Conservation (phyloP, 208 protist species). For the Angomonas desouzai region DNA sequence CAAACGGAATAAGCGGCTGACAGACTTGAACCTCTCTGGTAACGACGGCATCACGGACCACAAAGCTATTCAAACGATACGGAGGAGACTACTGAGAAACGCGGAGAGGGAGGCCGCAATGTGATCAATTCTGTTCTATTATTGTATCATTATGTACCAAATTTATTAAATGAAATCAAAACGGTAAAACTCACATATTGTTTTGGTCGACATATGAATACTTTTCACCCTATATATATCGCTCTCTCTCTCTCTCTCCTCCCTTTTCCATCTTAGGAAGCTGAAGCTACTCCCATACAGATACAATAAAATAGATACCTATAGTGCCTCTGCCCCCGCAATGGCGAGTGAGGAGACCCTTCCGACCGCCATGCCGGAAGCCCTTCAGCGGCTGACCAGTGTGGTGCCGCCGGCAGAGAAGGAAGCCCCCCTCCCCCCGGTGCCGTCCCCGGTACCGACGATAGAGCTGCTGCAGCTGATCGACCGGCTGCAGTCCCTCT, state of each 20-base stretch:
- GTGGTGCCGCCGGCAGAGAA: neutral
- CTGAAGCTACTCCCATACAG: too few species aligned
- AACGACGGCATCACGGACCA: slow-evolving; percentile 21
- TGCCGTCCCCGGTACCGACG: slow-evolving; percentile 20
- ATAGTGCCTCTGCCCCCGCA: too few species aligned
- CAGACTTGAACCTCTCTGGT: slow-evolving; percentile 26
- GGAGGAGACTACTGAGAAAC: slow-evolving; percentile 31
- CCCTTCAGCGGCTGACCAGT: slow-evolving; percentile 1
- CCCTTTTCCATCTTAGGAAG: too few species aligned
- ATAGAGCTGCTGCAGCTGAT: slow-evolving; percentile 30
- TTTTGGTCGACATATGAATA: too few species aligned
- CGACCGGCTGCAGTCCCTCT: slow-evolving; percentile 25
- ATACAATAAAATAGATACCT: too few species aligned
- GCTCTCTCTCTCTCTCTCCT: too few species aligned
- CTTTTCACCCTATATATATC: too few species aligned
- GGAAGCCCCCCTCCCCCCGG: neutral
- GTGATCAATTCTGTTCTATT: too few species aligned
- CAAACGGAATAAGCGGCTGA: slow-evolving; percentile 37
- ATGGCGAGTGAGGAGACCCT: neutral
- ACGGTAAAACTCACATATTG: too few species aligned
- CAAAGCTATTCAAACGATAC: slow-evolving; percentile 14
- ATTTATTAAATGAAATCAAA: too few species aligned
- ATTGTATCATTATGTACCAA: too few species aligned
- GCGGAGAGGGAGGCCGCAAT: slow-evolving; percentile 14
- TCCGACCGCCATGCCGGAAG: neutral